Conservation (phyloP, 148 eudicot genomes). For the Talinum fruticosum region DNA sequence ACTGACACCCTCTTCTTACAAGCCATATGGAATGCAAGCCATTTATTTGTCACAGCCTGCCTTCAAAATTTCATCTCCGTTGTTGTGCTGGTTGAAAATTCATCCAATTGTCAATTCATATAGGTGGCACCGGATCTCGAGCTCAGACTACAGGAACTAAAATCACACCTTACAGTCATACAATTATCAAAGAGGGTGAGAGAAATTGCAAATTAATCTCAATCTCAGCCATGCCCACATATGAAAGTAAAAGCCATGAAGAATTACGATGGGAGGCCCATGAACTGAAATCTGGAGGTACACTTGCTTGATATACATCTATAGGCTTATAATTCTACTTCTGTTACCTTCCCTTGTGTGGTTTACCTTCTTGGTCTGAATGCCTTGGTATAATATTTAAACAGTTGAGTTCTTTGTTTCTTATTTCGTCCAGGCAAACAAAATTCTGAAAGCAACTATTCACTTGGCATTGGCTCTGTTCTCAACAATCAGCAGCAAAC, state of each 20-base stretch:
- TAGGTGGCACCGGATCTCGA: slow-evolving; percentile 29
- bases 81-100: neutral
- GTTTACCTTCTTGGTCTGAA: too few relatives aligned
- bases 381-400: neutral
- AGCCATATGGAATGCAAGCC: neutral
- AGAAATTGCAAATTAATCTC: slow-evolving; percentile 18
- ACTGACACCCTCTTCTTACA: neutral
- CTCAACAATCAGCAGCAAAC: slow-evolving; percentile 3
- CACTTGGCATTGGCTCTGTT: slow-evolving; percentile 13
- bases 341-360: too few relatives aligned
- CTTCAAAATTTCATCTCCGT: neutral
- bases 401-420: neutral
- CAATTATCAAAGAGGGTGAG: neutral
- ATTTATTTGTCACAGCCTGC: neutral
- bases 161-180: slow-evolving; percentile 20
- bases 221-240: slow-evolving; percentile 39
- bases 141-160: slow-evolving; percentile 23
- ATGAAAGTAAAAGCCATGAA: slow-evolving; percentile 44
- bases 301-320: slow-evolving; percentile 5
- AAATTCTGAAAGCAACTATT: slow-evolving; percentile 2
- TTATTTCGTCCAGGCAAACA: slow-evolving; percentile 12
- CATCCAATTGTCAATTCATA: slow-evolving; percentile 8
- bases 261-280: slow-evolving; percentile 51
- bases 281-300: slow-evolving; percentile 34
- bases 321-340: neutral